These are phyloP conservation scores for Penicillium odoratum DNA, from an alignment of 495 filamentous ascomycete species.

Conservation along the genomic window DNA sequence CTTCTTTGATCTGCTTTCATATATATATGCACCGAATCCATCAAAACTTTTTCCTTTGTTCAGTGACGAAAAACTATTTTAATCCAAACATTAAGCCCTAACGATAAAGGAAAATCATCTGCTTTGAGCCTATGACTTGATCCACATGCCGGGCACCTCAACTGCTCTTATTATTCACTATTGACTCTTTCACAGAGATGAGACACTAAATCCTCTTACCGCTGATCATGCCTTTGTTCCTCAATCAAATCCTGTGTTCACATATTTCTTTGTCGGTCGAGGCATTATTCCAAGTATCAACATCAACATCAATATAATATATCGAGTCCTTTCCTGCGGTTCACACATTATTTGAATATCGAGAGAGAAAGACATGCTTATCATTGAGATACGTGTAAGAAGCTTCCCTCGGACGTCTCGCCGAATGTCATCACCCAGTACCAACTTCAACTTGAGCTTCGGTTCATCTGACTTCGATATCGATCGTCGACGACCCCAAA, in stretches of 20 bases:
- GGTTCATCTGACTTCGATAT: not conserved
- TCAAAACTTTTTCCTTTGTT: not conserved
- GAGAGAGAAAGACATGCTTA: not conserved
- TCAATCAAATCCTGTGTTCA: not conserved
- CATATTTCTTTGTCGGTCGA: not conserved
- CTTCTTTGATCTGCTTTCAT: not conserved
- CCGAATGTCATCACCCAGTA: not conserved
- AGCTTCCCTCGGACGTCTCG: not conserved
- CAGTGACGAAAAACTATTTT: not conserved
- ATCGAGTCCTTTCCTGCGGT: not conserved
- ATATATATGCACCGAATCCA: not conserved
- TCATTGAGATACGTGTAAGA: not conserved
- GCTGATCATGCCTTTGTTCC: not conserved
- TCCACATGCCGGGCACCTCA: conserved; percentile 17
- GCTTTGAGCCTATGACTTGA: conserved; percentile 33
- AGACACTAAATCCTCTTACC: not conserved
- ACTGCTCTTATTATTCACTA: not conserved
- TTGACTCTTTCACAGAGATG: not conserved
- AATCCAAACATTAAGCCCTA: not conserved
- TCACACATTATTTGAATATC: not conserved
- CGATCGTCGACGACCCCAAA: not conserved
- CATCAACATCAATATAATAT: not conserved
- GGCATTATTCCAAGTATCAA: not conserved
- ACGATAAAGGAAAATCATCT: conserved; percentile 20
- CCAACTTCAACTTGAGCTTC: not conserved